A percentile compares a stretch with the other conserved stretches of the same genome.
Conservation (phyloP, 2,329 filamentous ascomycete species). For the Cladorrhinum sp. region DNA sequence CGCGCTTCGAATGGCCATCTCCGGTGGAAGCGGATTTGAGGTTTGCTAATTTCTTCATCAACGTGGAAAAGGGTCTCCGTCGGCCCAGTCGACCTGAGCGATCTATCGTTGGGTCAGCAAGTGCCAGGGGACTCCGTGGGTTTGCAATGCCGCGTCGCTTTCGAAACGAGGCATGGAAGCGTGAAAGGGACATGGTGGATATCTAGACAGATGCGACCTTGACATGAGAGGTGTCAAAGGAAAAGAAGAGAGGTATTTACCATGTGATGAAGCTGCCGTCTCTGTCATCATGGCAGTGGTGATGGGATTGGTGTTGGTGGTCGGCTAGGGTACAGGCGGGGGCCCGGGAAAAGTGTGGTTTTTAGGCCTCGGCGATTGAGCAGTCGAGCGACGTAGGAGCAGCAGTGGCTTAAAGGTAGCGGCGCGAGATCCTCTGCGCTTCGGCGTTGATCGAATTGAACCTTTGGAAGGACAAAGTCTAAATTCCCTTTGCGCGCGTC, state of each 20-base stretch:
- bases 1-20: slow-evolving; percentile 54
- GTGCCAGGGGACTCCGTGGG: slow-evolving; percentile 15
- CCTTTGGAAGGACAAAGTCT: neutral
- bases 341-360: neutral
- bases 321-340: neutral
- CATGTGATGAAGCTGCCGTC: slow-evolving; percentile 27
- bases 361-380: neutral
- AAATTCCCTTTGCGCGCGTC: neutral
- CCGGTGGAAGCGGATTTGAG: slow-evolving; percentile 70
- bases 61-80: slow-evolving; percentile 82
- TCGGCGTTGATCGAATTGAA: neutral
- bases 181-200: slow-evolving; percentile 8
- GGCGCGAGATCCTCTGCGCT: neutral
- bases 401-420: neutral
- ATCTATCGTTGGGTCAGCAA: slow-evolving; percentile 52
- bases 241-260: slow-evolving; percentile 21
- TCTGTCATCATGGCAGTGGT: slow-evolving; percentile 31
- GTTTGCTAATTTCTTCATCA: slow-evolving; percentile 90
- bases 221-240: slow-evolving; percentile 4
- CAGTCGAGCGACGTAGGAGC: neutral
- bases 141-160: slow-evolving; percentile 14
- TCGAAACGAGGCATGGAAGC: slow-evolving; percentile 2
- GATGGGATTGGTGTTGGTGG: neutral
- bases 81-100: slow-evolving; percentile 61
- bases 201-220: neutral